These are phyloP conservation scores for Rhypophila decipiens DNA, from an alignment of 495 filamentous ascomycete genomes.

Conservation along the genomic window DNA sequence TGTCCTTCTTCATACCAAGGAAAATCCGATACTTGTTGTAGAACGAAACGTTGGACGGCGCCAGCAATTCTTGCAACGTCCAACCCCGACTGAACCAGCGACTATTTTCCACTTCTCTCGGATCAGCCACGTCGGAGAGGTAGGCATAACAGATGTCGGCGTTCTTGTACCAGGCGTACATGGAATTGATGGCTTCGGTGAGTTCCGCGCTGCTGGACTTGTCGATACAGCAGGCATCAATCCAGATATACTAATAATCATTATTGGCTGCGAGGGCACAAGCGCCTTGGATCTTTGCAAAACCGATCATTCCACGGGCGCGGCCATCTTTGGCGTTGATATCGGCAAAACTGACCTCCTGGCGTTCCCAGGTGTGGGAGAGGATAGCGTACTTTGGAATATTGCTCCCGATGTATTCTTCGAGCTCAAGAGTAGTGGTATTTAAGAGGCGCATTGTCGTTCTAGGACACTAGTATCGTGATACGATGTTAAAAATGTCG, in stretches of 20 bases:
- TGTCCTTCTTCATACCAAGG: conserved; percentile 4
- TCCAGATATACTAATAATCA: conserved; percentile 3
- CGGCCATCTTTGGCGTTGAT: not conserved
- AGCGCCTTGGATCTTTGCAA: conserved; percentile 6
- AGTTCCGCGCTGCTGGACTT: conserved; percentile 13
- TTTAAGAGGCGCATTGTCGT: not conserved
- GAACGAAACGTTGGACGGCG: conserved; percentile 3
- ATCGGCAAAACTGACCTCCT: conserved; percentile 2
- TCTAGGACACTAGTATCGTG: not conserved
- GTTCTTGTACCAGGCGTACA: conserved; percentile 5
- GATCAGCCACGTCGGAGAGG: not conserved
- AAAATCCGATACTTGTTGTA: conserved; percentile 1
- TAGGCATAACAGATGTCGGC: conserved; percentile 8
- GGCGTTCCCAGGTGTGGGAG: conserved; percentile 2
- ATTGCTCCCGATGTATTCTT: not conserved
- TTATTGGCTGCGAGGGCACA: not conserved
- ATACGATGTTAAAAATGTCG: not conserved
- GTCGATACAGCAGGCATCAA: conserved; percentile 12
- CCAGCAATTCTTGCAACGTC: too few species aligned
- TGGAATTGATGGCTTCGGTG: conserved; percentile 9
- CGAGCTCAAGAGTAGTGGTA: not conserved
- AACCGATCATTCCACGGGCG: not conserved
- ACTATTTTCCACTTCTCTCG: not conserved
- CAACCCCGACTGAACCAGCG: not conserved
- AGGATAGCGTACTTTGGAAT: conserved; percentile 7